Percentiles rank a stretch among this genome's conserved stretches.
phyloP scores from a whole-genome alignment of 306 rosid genomes.

The Macrotyloma uniflorum region DNA sequence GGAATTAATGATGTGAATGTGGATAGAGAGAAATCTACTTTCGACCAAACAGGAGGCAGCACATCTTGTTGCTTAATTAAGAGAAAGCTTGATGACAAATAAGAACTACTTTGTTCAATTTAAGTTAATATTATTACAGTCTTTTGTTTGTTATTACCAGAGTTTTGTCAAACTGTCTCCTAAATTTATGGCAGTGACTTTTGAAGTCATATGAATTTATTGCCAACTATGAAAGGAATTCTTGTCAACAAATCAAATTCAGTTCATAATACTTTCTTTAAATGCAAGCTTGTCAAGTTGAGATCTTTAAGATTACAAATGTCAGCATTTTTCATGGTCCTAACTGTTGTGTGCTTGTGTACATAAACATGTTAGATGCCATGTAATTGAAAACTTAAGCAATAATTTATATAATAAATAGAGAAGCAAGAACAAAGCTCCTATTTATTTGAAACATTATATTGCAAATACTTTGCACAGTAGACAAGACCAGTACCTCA shows the following conservation, averaged over 20 bases:
- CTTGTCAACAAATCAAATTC: not conserved
- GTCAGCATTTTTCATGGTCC: not conserved
- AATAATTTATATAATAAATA: not conserved
- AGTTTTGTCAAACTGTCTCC: not conserved
- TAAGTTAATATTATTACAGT: not conserved
- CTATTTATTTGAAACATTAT: not conserved
- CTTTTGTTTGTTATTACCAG: not conserved
- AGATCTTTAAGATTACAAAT: not conserved
- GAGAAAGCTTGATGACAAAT: not conserved
- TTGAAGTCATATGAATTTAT: not conserved
- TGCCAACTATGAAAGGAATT: conserved; percentile 1
- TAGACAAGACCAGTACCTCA: conserved; percentile 59
- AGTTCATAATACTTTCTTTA: not conserved
- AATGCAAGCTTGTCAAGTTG: not conserved
- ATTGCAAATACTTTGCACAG: conserved; percentile 17
- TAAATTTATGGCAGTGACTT: conserved; percentile 2
- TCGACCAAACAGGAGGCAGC: not conserved
- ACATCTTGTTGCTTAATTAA: not conserved
- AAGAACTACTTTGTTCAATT: not conserved
- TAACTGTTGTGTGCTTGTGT: not conserved
- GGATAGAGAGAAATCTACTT: not conserved
- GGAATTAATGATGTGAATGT: not conserved
- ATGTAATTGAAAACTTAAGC: not conserved
- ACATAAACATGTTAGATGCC: not conserved
- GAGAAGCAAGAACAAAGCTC: conserved; percentile 10